A percentile compares a stretch with the other conserved stretches of the same genome.
Conservation (phyloP, 2,329 filamentous ascomycete species). For the Fusarium sp. region DNA sequence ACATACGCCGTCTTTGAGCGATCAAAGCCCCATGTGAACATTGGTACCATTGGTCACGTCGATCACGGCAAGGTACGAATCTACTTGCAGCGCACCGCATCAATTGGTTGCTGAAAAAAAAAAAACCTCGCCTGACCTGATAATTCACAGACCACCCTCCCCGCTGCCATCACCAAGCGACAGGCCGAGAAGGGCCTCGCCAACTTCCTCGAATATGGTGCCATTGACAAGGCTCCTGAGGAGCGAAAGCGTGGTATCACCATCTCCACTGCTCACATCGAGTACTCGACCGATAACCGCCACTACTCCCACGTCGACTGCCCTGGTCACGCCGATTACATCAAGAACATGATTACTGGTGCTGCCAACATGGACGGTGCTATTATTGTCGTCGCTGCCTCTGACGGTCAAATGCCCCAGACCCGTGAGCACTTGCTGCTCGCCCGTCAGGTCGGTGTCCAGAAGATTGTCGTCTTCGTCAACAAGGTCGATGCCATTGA, state of each 20-base stretch:
- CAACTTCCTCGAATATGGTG: slow-evolving; percentile 95
- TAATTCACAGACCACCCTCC: slow-evolving; percentile 84
- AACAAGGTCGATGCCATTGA: slow-evolving; percentile 99
- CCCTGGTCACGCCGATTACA: slow-evolving; percentile 99
- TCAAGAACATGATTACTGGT: slow-evolving; percentile 99
- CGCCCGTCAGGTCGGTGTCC: slow-evolving; percentile 97
- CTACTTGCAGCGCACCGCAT: background rate
- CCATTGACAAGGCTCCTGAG: slow-evolving; percentile 99
- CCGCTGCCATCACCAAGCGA: slow-evolving; percentile 98
- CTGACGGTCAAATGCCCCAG: slow-evolving; percentile 99
- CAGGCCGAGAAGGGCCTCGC: slow-evolving; percentile 95
- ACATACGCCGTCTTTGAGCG: slow-evolving; percentile 83
- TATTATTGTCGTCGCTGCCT: slow-evolving; percentile 98
- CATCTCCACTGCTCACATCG: slow-evolving; percentile 97
- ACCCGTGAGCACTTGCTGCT: slow-evolving; percentile 98
- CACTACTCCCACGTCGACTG: slow-evolving; percentile 99
- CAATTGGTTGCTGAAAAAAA: slow-evolving; percentile 4
- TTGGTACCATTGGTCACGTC: slow-evolving; percentile 99
- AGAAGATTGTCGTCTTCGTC: slow-evolving; percentile 98
- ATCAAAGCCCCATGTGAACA: slow-evolving; percentile 97
- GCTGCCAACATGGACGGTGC: slow-evolving; percentile 99
- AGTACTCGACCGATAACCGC: slow-evolving; percentile 92
- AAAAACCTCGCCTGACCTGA: slow-evolving; percentile 35
- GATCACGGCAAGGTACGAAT: slow-evolving; percentile 94
- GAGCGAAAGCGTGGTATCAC: slow-evolving; percentile 99